Base-by-base conservation (phyloP, 2,329 filamentous ascomycete species). In the Ascochyta pisi region DNA sequence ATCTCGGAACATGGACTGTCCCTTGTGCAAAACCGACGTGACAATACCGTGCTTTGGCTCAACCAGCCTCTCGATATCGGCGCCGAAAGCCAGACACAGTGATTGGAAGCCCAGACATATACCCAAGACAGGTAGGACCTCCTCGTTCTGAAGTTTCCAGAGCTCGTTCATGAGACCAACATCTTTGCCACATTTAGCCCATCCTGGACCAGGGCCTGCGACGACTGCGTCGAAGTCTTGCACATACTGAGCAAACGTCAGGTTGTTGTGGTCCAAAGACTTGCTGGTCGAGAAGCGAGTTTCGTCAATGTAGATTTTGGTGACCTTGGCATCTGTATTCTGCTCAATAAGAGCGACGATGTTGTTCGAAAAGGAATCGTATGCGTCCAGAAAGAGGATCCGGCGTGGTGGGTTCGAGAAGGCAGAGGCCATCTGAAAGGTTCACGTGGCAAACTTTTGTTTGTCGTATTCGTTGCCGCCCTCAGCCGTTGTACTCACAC, bases 341-440 rank as follows among this genome's bases (percentile, higher is more conserved):
- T 88, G 86, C 65, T 89, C 84, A 42, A 98, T 82, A 31, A 96
- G 84, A 6, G 90, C 88, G 49, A 96, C 87, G 68, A 98, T 95
- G 78, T 97, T 98, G 78, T 96, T 93, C 51, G 92, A 91, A 77
- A 97, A 99, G 38, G 93, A 97, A 79, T 99, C 95, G 77, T 96
- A 96, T 60, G 94, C 93, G 75, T 98, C 95, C 64, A 99, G 83
- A 77, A 96, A 96, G 61, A 98, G 85, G 60, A 98, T 89, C 57
- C 80, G 80, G 16, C 64, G 63, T 42, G 62, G 62, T 50, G 62
- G 62, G 53, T 62, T 65, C 48, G 61, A 50, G 55, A 67, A 46
- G 31, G 67, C 67, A 40, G 67, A 67, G 46, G 73, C 66, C 73
- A 75, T 74, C 33, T 51, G 53, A 29, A 39, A 23, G 26, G 43